Conservation (phyloP, 768 basidiomycete genomes). For the Megacollybia marginata region DNA sequence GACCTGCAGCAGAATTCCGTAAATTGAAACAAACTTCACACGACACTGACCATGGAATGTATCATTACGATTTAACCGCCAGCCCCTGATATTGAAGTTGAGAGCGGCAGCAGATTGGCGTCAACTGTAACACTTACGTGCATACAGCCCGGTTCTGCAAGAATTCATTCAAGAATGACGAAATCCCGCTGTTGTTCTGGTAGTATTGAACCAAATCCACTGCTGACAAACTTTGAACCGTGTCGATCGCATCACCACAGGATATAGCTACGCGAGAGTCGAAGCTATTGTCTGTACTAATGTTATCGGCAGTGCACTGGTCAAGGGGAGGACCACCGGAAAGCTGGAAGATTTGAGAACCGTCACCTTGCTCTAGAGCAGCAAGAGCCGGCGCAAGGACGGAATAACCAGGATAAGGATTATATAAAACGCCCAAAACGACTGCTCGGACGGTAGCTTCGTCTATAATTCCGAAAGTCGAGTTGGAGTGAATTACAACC, state of each 20-base stretch:
- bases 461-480: neutral
- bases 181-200: neutral
- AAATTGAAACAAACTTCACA: neutral
- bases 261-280: neutral
- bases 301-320: neutral
- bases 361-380: neutral
- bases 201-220: neutral
- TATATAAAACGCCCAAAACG: neutral
- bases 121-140: neutral
- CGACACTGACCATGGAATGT: no score
- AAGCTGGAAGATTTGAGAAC: neutral
- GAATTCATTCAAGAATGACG: neutral
- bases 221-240: neutral
- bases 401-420: neutral
- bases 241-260: neutral
- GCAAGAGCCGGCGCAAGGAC: neutral
- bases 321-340: neutral
- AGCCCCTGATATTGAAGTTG: neutral
- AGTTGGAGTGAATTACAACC: neutral
- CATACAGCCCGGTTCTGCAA: neutral
- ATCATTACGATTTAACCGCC: no score
- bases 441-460: neutral
- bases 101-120: neutral
- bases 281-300: neutral
- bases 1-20: constrained; percentile 3